Evolutionary conservation across 2,329 filamentous ascomycete genomes (phyloP).

Genomic region (Celoporthe dispersa): DNA sequence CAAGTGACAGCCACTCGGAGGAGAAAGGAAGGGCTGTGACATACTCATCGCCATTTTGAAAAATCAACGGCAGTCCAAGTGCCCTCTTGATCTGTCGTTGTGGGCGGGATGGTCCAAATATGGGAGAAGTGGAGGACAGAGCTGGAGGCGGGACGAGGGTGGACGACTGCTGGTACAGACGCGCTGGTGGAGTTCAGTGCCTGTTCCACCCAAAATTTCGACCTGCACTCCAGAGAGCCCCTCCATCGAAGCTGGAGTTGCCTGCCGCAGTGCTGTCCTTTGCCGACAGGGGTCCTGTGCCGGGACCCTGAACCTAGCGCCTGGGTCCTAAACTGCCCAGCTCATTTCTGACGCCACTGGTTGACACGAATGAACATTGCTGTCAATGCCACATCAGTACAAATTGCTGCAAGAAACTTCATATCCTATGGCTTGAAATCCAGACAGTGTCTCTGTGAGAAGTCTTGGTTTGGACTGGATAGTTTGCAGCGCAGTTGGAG

Average conservation of each 20-base stretch:
- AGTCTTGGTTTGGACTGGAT: too few species aligned
- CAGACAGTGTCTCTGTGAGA: too few species aligned
- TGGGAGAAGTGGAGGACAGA: conserved; percentile 7
- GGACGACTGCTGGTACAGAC: conserved; percentile 9
- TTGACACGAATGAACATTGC: too few species aligned
- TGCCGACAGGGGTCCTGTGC: background rate
- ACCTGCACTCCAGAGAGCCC: conserved; percentile 17
- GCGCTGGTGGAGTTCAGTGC: conserved; percentile 10
- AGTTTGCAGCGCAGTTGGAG: too few species aligned
- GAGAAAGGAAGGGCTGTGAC: conserved; percentile 34
- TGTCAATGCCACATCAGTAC: too few species aligned
- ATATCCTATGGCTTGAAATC: too few species aligned
- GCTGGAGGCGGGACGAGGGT: conserved; percentile 4
- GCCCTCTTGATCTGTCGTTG: conserved; percentile 10
- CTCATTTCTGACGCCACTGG: background rate
- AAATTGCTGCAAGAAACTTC: too few species aligned
- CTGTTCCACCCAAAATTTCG: conserved; percentile 20
- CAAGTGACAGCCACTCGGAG: conserved; percentile 25
- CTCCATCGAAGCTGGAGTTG: conserved; percentile 14
- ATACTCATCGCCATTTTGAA: conserved; percentile 64
- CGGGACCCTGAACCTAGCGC: background rate
- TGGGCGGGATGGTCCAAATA: conserved; percentile 8
- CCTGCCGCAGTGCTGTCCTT: conserved; percentile 12
- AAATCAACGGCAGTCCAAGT: conserved; percentile 9
- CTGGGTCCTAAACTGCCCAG: background rate